Conservation (phyloP, 257 asterid genomes). For the Forsythia suspensa region DNA sequence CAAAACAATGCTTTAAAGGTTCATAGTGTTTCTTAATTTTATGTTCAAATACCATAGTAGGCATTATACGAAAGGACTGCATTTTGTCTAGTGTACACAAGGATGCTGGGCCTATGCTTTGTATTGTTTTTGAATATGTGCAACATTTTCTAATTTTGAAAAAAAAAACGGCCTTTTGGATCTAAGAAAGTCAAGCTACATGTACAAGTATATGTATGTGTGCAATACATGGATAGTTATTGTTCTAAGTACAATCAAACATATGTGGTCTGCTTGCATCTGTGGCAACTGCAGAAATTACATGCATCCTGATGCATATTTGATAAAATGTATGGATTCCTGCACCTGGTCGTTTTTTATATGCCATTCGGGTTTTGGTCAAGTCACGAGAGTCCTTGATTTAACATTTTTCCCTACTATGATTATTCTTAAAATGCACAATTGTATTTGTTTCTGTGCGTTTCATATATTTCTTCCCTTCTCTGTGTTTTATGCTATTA, state of each 20-base stretch:
- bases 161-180: background rate
- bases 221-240: background rate
- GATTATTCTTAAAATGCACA: background rate
- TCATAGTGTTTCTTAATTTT: background rate
- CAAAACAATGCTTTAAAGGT: background rate
- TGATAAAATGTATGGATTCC: background rate
- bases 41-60: background rate
- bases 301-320: slow-evolving; percentile 18
- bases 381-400: slow-evolving; percentile 1
- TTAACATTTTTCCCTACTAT: slow-evolving; percentile 13
- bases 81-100: background rate
- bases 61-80: background rate
- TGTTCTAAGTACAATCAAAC: background rate
- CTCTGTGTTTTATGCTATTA: background rate
- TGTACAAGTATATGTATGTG: slow-evolving; percentile 15
- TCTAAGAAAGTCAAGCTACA: slow-evolving; percentile 4
- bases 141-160: background rate
- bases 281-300: slow-evolving; percentile 6
- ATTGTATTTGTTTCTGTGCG: background rate
- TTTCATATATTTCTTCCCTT: background rate
- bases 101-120: background rate
- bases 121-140: background rate
- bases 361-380: slow-evolving; percentile 6
- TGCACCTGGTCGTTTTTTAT: slow-evolving; percentile 3
- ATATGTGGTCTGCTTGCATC: slow-evolving; percentile 19